Percentiles rank a stretch among this genome's conserved stretches.
Conservation (phyloP, 139 green algal genomes). For the Edaphochlamys debaryana region DNA sequence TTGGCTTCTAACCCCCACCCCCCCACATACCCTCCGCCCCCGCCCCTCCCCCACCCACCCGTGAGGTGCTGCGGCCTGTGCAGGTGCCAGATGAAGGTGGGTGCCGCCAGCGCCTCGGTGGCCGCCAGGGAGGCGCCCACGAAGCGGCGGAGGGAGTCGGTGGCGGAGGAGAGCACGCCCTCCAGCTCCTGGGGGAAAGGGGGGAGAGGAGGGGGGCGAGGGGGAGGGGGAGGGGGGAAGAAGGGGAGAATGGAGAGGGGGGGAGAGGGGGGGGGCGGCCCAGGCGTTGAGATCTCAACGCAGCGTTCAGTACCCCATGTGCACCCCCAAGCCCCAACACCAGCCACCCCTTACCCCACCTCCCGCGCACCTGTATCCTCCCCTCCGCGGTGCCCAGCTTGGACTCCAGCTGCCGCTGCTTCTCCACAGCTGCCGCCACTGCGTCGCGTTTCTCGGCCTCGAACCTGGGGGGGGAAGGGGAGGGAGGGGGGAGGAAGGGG, state of each 20-base stretch:
- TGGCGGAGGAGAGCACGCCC: not conserved
- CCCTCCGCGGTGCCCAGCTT: not conserved
- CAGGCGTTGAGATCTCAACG: no score
- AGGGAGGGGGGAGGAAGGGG: not conserved
- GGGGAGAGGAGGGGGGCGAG: not conserved
- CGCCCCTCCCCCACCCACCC: no score
- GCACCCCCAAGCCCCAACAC: no score
- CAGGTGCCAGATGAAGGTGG: slow-evolving; percentile 30
- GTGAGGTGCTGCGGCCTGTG: not conserved
- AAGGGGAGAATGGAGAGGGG: no score
- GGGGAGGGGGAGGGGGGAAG: not conserved
- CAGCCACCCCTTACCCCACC: no score
- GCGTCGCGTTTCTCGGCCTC: slow-evolving; percentile 33
- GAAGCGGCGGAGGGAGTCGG: slow-evolving; percentile 21
- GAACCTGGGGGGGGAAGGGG: not conserved
- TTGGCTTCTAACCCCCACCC: no score
- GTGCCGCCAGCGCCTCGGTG: not conserved
- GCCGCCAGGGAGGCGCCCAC: not conserved
- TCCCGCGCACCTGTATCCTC: slow-evolving; percentile 23
- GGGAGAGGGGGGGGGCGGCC: no score
- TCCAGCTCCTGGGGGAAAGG: slow-evolving; percentile 12
- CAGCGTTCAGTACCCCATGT: no score
- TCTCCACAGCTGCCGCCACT: not conserved
- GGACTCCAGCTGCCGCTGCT: slow-evolving; percentile 19
- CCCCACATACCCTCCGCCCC: no score